phyloP scores from a whole-genome alignment of 2,329 filamentous ascomycete species.

The Pochonia chlamydosporia region DNA sequence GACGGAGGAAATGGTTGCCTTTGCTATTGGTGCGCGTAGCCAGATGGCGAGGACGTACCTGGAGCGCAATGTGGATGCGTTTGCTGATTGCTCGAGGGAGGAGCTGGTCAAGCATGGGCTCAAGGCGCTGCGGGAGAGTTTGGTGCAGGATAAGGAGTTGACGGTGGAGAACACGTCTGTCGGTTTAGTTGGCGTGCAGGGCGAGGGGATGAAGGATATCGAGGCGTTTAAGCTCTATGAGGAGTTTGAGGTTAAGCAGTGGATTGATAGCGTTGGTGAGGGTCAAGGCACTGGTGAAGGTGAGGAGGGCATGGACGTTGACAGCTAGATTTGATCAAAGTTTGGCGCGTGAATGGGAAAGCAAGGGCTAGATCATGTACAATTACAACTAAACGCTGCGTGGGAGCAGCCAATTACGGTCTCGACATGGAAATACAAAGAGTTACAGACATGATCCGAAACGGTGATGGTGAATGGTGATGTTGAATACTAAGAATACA shows the following conservation, averaged over 20 bases:
- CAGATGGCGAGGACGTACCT: slow-evolving; percentile 98
- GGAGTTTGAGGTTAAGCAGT: slow-evolving; percentile 76
- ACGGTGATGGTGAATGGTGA: too few species aligned
- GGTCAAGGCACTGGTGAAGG: slow-evolving; percentile 35
- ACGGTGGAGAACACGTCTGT: slow-evolving; percentile 96
- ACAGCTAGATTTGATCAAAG: slow-evolving; percentile 21
- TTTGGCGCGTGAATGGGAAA: not conserved
- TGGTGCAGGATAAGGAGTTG: slow-evolving; percentile 95
- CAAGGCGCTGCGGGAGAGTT: slow-evolving; percentile 85
- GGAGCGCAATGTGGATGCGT: slow-evolving; percentile 83
- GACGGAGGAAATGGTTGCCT: slow-evolving; percentile 95
- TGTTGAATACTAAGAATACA: too few species aligned
- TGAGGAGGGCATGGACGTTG: slow-evolving; percentile 33
- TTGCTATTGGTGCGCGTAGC: slow-evolving; percentile 89
- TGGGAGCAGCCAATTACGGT: not conserved
- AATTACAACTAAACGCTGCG: slow-evolving; percentile 22
- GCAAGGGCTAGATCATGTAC: slow-evolving; percentile 28
- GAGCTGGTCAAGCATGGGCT: slow-evolving; percentile 89
- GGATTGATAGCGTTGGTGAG: slow-evolving; percentile 71
- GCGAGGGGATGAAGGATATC: slow-evolving; percentile 46
- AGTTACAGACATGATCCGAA: not conserved
- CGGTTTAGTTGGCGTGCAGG: slow-evolving; percentile 65
- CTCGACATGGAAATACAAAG: not conserved
- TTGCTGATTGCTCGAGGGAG: slow-evolving; percentile 69
- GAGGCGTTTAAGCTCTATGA: slow-evolving; percentile 91